phyloP scores from a whole-genome alignment of 2,329 filamentous ascomycete genomes.

The Aspergillus sp. region DNA sequence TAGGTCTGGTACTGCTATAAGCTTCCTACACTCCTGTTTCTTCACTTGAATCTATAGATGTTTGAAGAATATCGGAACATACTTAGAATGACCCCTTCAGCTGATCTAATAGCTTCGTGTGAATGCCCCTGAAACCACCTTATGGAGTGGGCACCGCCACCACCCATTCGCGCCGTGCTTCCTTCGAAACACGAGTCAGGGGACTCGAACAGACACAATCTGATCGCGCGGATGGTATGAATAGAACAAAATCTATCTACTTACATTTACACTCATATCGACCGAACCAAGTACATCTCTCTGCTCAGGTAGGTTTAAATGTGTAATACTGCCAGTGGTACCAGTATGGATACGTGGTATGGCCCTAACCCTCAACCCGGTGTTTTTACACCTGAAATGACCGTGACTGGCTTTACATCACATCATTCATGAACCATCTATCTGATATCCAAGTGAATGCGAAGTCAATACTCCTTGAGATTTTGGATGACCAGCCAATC shows the following conservation, averaged over 20 bases:
- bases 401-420: not conserved
- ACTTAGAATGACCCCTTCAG: not conserved
- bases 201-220: not conserved
- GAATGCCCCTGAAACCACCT: not conserved
- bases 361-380: not conserved
- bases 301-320: not conserved
- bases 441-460: no score
- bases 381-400: not conserved
- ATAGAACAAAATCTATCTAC: no score
- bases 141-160: not conserved
- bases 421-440: no score
- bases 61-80: not conserved
- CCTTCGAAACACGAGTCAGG: not conserved
- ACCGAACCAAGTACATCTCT: not conserved
- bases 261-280: not conserved
- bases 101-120: not conserved
- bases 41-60: not conserved
- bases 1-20: no score
- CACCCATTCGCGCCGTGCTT: not conserved
- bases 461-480: no score
- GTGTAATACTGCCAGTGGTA: not conserved
- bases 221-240: not conserved
- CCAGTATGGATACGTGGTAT: slow-evolving; percentile 1
- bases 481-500: no score
- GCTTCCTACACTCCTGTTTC: not conserved